Evolutionary conservation across 176 grass and related monocot genomes (phyloP), one percentile per base, ranked within the genome.

Genomic region (Rhynchospora breviuscula): DNA sequence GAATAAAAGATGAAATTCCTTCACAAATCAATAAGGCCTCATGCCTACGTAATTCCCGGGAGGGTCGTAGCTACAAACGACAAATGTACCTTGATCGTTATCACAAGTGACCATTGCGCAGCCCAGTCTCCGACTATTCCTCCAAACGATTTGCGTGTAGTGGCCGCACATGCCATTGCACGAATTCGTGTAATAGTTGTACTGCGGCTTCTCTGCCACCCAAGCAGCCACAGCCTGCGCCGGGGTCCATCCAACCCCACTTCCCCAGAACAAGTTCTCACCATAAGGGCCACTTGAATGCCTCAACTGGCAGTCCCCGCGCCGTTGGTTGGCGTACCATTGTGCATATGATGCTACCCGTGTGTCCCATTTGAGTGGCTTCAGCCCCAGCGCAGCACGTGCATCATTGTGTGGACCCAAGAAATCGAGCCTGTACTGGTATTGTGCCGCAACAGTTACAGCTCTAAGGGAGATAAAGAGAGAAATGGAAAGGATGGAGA

Each of bases 211-310:
- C 90, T 97, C 94, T 1, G 88, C 66, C 0, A 90, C 83, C 94
- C 94, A 97, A 0, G 88, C 90, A 0, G 19, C 85, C 7, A 97
- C 94, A 25, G 90, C 92, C 81, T 94, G 87, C 76, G 77, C 64
- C 0, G 88, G 85, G 21, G 73, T 18, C 94, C 91, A 97, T 0
- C 94, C 88, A 0, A 58, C 59, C 22, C 92, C 94, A 72, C 90
- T 91, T 48, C 94, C 94, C 92, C 90, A 92, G 88, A 94, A 97
- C 18, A 97, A 81, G 88, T 97, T 97, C 90, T 97, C 94, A 7
- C 94, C 94, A 83, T 97, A 97, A 2, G 84, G 85, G 17, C 88
- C 86, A 74, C 80, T 66, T 46, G 94, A 97, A 84, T 97, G 94
- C 69, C 63, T 86, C 87, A 97, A 88, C 40, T 89, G 80, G 85